These are phyloP conservation scores for Diaporthe caulivora DNA, from an alignment of 2,329 filamentous ascomycete genomes.

Conservation along the genomic window DNA sequence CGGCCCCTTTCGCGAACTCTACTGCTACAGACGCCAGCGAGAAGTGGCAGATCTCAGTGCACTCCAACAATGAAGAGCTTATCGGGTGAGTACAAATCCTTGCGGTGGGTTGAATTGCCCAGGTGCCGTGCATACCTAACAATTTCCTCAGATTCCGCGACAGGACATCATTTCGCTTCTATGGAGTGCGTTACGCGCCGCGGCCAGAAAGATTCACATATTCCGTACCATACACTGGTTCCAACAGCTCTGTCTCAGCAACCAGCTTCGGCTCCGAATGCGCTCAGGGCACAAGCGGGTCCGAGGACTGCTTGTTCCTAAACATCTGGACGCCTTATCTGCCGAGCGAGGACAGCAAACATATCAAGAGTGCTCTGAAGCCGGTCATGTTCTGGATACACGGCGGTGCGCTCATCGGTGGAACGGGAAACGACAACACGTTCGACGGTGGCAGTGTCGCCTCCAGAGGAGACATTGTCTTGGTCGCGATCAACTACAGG, in stretches of 20 bases:
- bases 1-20: slow-evolving; percentile 55
- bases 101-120: too few relatives aligned
- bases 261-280: slow-evolving; percentile 54
- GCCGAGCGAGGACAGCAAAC: slow-evolving; percentile 45
- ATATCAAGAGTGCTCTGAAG: slow-evolving; percentile 44
- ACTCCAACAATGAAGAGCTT: slow-evolving; percentile 54
- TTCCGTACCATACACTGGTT: slow-evolving; percentile 53
- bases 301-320: slow-evolving; percentile 62
- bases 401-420: slow-evolving; percentile 68
- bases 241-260: slow-evolving; percentile 49
- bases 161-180: slow-evolving; percentile 62
- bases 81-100: slow-evolving; percentile 47
- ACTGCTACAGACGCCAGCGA: slow-evolving; percentile 48
- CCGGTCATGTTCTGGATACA: slow-evolving; percentile 55
- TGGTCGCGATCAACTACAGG: slow-evolving; percentile 72
- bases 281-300: slow-evolving; percentile 52
- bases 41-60: slow-evolving; percentile 53
- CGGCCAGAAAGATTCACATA: slow-evolving; percentile 60
- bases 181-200: slow-evolving; percentile 61
- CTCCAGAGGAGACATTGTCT: slow-evolving; percentile 69
- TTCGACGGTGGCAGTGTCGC: slow-evolving; percentile 68
- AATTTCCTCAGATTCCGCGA: slow-evolving; percentile 54
- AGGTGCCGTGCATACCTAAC: slow-evolving; percentile 9
- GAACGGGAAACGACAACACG: slow-evolving; percentile 53
- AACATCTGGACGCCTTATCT: slow-evolving; percentile 59